These are phyloP conservation scores for Aspergillus sp. DNA, from an alignment of 2,329 filamentous ascomycete genomes.

Conservation along the genomic window DNA sequence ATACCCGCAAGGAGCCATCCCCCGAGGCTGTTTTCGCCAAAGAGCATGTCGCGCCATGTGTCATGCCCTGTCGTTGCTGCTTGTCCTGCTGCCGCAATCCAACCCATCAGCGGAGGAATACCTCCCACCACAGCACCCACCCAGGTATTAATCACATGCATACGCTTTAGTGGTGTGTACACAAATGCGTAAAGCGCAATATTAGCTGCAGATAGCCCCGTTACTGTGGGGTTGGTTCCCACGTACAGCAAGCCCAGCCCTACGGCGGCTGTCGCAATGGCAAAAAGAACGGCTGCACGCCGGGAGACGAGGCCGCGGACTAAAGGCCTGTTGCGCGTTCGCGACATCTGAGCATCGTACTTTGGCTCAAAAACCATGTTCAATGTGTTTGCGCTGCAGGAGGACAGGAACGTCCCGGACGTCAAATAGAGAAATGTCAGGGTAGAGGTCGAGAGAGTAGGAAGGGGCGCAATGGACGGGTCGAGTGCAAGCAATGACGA, in stretches of 20 bases:
- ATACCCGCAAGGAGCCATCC: conserved; percentile 86
- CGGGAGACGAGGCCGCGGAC: conserved; percentile 76
- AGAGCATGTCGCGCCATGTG: conserved; percentile 74
- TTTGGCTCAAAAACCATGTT: conserved; percentile 96
- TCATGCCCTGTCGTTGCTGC: conserved; percentile 70
- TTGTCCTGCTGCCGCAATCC: conserved; percentile 91
- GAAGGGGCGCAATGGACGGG: conserved; percentile 58
- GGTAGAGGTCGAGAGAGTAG: conserved; percentile 70
- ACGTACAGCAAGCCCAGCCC: conserved; percentile 77
- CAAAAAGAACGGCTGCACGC: conserved; percentile 74
- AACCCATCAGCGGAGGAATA: conserved; percentile 96
- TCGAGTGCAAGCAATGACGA: conserved; percentile 83
- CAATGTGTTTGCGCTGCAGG: conserved; percentile 86
- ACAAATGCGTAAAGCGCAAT: conserved; percentile 86
- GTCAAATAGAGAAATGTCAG: conserved; percentile 92
- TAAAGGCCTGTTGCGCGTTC: conserved; percentile 87
- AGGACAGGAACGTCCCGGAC: conserved; percentile 81
- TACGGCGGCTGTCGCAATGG: conserved; percentile 65
- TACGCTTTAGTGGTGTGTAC: conserved; percentile 89
- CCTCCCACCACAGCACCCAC: conserved; percentile 88
- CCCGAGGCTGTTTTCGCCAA: conserved; percentile 68
- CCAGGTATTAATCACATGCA: conserved; percentile 91
- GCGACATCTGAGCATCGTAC: conserved; percentile 87
- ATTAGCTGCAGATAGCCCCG: conserved; percentile 79
- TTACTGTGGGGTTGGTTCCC: conserved; percentile 91